Percentiles rank a stretch among this genome's conserved stretches.
phyloP scores from a whole-genome alignment of 495 filamentous ascomycete genomes.

The Podospora comata region DNA sequence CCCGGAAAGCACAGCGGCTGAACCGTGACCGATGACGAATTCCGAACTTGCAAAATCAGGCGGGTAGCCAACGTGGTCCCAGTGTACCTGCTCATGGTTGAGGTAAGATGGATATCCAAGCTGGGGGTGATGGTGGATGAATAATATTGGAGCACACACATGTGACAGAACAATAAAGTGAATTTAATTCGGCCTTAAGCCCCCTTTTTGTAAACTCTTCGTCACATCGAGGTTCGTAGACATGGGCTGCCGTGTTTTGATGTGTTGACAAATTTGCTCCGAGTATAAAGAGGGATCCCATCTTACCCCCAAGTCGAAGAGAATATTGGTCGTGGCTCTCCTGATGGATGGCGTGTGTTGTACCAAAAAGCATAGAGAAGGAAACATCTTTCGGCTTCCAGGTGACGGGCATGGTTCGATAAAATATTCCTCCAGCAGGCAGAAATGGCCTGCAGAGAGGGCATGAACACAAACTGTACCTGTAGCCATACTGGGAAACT shows the following conservation, averaged over 20 bases:
- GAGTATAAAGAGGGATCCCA: constrained; percentile 33
- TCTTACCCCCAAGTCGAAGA: constrained; percentile 45
- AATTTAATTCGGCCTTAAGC: constrained; percentile 37
- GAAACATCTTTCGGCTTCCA: constrained; percentile 26
- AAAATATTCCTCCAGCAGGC: constrained; percentile 42
- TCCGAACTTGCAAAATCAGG: constrained; percentile 34
- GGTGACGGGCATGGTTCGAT: constrained; percentile 27
- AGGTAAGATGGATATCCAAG: constrained; percentile 4
- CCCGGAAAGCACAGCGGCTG: constrained; percentile 31
- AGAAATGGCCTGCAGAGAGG: constrained; percentile 42
- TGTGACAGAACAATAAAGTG: constrained; percentile 42
- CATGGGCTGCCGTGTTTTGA: constrained; percentile 36
- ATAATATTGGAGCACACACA: constrained; percentile 18
- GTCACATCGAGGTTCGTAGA: constrained; percentile 35
- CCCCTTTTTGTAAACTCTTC: constrained; percentile 32
- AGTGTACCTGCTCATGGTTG: constrained; percentile 30
- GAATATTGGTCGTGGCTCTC: constrained; percentile 26
- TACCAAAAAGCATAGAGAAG: constrained; percentile 38
- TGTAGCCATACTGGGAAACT: too few species aligned
- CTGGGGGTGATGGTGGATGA: too few species aligned
- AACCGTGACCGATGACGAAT: constrained; percentile 41
- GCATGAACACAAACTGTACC: constrained; percentile 46
- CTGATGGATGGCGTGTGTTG: constrained; percentile 26
- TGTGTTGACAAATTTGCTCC: constrained; percentile 34
- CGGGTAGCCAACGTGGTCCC: constrained; percentile 45